Evolutionary conservation across 2,329 filamentous ascomycete genomes (phyloP).

Genomic region (Aspergillus ochraceus): DNA sequence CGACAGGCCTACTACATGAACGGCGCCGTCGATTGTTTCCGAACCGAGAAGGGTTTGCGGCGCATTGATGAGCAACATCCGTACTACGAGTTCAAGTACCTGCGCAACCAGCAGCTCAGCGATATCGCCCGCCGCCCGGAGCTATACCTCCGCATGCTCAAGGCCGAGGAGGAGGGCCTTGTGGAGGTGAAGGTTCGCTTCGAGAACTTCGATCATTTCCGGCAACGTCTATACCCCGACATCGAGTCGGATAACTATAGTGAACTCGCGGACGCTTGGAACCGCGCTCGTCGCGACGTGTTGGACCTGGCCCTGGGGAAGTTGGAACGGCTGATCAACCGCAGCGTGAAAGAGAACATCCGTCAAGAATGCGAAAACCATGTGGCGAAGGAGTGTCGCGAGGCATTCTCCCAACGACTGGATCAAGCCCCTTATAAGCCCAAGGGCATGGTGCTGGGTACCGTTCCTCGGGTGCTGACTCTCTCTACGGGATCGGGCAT

Average conservation of each 20-base stretch:
- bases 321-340: slow-evolving; percentile 79
- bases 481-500: slow-evolving; percentile 83
- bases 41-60: slow-evolving; percentile 90
- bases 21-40: slow-evolving; percentile 79
- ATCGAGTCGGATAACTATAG: slow-evolving; percentile 96
- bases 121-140: slow-evolving; percentile 83
- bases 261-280: slow-evolving; percentile 93
- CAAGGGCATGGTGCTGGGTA: slow-evolving; percentile 86
- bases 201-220: slow-evolving; percentile 73
- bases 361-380: slow-evolving; percentile 92
- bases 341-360: slow-evolving; percentile 91
- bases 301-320: slow-evolving; percentile 79
- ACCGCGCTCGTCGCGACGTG: slow-evolving; percentile 79
- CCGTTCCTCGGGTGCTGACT: slow-evolving; percentile 80
- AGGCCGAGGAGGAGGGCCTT: slow-evolving; percentile 90
- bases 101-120: slow-evolving; percentile 81
- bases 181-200: slow-evolving; percentile 81
- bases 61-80: slow-evolving; percentile 94
- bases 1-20: slow-evolving; percentile 79
- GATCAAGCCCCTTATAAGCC: slow-evolving; percentile 97
- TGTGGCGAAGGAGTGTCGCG: slow-evolving; percentile 81
- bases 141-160: slow-evolving; percentile 94
- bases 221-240: slow-evolving; percentile 72
- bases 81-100: slow-evolving; percentile 97
- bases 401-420: slow-evolving; percentile 83